Base-by-base conservation (phyloP, 345 rosid genomes). In the Atalantia buxifolia region DNA sequence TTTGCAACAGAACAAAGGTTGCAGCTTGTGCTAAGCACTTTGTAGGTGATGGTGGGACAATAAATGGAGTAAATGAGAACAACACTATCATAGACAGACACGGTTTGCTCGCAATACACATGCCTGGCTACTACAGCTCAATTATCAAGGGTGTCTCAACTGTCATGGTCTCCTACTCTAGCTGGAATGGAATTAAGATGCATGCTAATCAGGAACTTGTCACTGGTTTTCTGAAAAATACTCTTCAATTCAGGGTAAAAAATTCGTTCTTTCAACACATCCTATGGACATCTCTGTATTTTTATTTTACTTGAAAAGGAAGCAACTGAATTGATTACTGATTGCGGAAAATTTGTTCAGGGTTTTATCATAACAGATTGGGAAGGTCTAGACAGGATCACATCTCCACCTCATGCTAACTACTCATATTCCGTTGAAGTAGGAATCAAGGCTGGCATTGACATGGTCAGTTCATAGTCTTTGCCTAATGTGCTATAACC, bases 11-110 rank as follows among this genome's bases (percentile, higher is more conserved):
- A 81, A 84, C 78, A 40, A 92, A 92, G 8, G 91, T 94, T 77
- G 99, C 93, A 31, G 97, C 98, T 48, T 94, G 97, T 77, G 95
- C 99, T 8, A 94, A 96, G 88, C 98, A 96, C 64, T 96, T 83
- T 64, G 95, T 96, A 61, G 99, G 95, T 36, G 99, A 96, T 76
- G 99, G 99, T 71, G 99, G 99, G 76, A 96, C 98, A 22, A 74
- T 82, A 9, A 0, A 81, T 0, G 98, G 99, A 48, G 79, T 94
- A 66, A 88, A 96, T 74, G 97, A 91, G 90, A 78, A 88, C 82
- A 91, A 95, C 85, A 90, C 93, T 0, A 72, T 87, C 33, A 87
- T 68, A 60, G 85, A 85, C 82, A 68, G 89, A 50, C 89, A 91
- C 18, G 93, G 89, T 40, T 61, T 94, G 79, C 87, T 89, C 7